phyloP scores from a whole-genome alignment of 139 green algal genomes.

The Yamagishiella unicocca region DNA sequence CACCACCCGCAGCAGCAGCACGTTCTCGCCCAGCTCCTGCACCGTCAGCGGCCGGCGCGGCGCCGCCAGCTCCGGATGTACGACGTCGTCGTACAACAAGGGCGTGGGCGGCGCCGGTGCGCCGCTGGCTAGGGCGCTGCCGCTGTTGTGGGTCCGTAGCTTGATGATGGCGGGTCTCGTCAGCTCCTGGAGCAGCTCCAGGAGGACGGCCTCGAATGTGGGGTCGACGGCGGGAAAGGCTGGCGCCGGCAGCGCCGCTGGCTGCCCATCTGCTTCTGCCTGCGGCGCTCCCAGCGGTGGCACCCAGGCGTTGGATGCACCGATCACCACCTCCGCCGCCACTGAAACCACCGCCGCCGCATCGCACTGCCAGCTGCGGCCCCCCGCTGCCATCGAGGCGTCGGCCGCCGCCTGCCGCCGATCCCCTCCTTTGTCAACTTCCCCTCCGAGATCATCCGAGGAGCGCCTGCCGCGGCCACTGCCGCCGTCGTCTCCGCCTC shows the following conservation, averaged over 20 bases:
- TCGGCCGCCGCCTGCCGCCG: background rate
- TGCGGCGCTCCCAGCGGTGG: slow-evolving; percentile 12
- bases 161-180: background rate
- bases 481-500: background rate
- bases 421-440: background rate
- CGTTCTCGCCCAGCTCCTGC: slow-evolving; percentile 72
- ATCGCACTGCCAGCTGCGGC: slow-evolving; percentile 44
- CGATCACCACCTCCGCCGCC: slow-evolving; percentile 73
- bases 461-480: background rate
- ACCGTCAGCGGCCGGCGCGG: background rate
- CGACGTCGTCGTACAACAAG: slow-evolving; percentile 23
- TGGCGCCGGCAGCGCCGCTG: background rate
- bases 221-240: slow-evolving; percentile 25
- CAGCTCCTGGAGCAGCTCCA: slow-evolving; percentile 53
- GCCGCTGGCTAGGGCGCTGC: too few relatives aligned
- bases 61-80: background rate
- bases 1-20: slow-evolving; percentile 68
- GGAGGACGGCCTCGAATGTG: slow-evolving; percentile 20
- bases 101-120: background rate
- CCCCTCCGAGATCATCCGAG: background rate
- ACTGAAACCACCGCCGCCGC: slow-evolving; percentile 60
- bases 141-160: slow-evolving; percentile 16
- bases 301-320: slow-evolving; percentile 69
- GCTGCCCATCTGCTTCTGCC: background rate
- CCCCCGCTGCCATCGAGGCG: background rate